Evolutionary conservation across 129 eudicot species (phyloP).

Genomic region (Tagetes patula): DNA sequence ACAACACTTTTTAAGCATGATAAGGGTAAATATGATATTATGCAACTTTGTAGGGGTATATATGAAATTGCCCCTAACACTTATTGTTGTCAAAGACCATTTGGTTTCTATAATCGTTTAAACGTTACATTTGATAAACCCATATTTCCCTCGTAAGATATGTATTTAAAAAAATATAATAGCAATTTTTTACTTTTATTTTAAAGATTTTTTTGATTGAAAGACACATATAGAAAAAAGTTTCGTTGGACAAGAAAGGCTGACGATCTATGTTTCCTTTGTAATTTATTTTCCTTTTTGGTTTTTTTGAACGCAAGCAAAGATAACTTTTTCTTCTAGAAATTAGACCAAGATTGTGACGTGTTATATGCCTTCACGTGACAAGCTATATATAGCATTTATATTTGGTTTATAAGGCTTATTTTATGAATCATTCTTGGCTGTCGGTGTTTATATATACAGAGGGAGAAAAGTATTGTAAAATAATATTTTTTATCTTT

Average conservation of each 20-base stretch:
- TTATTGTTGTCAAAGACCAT: too few species aligned
- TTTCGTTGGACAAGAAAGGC: conserved; percentile 33
- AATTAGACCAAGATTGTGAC: conserved; percentile 33
- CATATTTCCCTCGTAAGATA: too few species aligned
- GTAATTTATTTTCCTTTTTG: conserved; percentile 26
- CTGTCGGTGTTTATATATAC: not conserved
- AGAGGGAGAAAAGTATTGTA: too few species aligned
- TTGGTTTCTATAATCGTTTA: too few species aligned
- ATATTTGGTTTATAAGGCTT: not conserved
- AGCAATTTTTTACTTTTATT: too few species aligned
- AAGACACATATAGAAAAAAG: conserved; percentile 20
- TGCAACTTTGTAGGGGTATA: too few species aligned
- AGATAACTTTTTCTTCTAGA: conserved; percentile 12
- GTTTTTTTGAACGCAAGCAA: conserved; percentile 30
- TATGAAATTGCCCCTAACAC: too few species aligned
- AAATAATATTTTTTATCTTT: too few species aligned
- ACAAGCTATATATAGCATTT: conserved; percentile 17
- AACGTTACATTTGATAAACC: too few species aligned
- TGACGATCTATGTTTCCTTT: conserved; percentile 29
- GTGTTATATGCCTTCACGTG: conserved; percentile 32
- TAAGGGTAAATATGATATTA: too few species aligned
- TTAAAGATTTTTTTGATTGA: not conserved
- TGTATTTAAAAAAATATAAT: too few species aligned
- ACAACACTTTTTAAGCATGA: too few species aligned
- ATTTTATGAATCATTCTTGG: not conserved